Percentiles rank a stretch among this genome's conserved stretches.
Conservation (phyloP, 352 stramenopile species). For the Aphanomyces euteiches region DNA sequence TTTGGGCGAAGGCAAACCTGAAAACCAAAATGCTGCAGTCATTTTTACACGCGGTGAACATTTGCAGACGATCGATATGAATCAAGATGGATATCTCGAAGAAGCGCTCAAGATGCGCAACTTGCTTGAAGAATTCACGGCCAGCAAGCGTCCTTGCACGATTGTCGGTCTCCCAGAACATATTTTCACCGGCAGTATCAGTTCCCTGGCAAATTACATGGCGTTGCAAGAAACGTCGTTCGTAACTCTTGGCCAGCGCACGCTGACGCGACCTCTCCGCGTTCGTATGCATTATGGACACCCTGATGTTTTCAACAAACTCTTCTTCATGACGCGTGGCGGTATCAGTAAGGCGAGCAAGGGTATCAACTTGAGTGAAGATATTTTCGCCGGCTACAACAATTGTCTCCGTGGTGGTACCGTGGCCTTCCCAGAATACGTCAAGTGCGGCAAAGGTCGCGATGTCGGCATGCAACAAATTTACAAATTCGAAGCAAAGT, state of each 20-base stretch:
- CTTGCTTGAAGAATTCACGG: constrained; percentile 96
- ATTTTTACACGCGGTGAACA: constrained; percentile 98
- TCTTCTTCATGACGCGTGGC: constrained; percentile 98
- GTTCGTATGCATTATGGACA: constrained; percentile 98
- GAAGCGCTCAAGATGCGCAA: constrained; percentile 99
- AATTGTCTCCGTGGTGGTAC: constrained; percentile 94
- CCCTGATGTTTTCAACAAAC: constrained; percentile 99
- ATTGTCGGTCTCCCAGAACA: constrained; percentile 99
- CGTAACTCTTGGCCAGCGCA: constrained; percentile 96
- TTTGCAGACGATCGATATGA: constrained; percentile 99
- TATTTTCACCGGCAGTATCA: constrained; percentile 97
- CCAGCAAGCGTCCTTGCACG: constrained; percentile 69
- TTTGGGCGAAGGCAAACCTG: constrained; percentile 98
- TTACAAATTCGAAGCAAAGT: constrained; percentile 99
- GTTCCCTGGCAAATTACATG: constrained; percentile 99
- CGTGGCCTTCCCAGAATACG: constrained; percentile 98
- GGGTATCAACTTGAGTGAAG: constrained; percentile 98
- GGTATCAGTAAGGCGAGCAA: constrained; percentile 99
- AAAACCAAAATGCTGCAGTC: constrained; percentile 99
- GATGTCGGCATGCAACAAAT: constrained; percentile 99
- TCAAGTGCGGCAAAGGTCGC: constrained; percentile 97
- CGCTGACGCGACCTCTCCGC: constrained; percentile 92
- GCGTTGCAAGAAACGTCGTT: constrained; percentile 98
- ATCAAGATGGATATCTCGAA: constrained; percentile 99
- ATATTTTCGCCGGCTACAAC: constrained; percentile 99